Evolutionary conservation across 176 grass and related monocot genomes (phyloP).

Genomic region (Oryza australiensis): DNA sequence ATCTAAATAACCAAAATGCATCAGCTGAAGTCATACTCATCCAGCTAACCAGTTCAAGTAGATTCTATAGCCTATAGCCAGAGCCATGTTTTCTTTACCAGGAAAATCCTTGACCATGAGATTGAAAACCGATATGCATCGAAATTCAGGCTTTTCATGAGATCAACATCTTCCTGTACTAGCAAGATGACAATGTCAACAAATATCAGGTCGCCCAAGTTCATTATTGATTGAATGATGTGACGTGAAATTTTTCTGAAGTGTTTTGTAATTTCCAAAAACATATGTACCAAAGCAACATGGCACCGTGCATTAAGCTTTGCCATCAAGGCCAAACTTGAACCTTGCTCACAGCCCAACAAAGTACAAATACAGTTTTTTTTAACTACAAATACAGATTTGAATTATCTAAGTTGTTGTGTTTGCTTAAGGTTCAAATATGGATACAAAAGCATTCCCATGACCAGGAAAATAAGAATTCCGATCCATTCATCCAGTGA

Average conservation of each 20-base stretch:
- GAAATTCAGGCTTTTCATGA: conserved; percentile 69
- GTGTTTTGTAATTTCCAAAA: neutral
- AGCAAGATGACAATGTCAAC: neutral
- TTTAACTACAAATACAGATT: neutral
- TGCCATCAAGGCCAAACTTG: neutral
- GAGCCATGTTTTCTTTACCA: conserved; percentile 12
- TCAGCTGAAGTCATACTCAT: conserved; percentile 13
- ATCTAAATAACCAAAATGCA: conserved; percentile 42
- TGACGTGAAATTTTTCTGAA: neutral
- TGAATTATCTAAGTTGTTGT: neutral
- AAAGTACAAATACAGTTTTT: neutral
- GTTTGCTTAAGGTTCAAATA: neutral
- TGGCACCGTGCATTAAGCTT: neutral
- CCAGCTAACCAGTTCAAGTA: neutral
- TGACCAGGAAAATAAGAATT: conserved; percentile 9
- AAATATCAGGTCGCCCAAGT: neutral
- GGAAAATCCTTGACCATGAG: conserved; percentile 82
- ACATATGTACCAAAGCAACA: neutral
- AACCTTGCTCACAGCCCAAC: neutral
- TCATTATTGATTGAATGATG: neutral
- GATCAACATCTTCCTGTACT: conserved; percentile 58
- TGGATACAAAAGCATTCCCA: neutral
- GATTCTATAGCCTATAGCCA: neutral
- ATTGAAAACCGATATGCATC: conserved; percentile 81
- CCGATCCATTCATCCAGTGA: conserved; percentile 6